Conservation (phyloP, 176 grass and related monocot species). For the Oryza coarctata region DNA sequence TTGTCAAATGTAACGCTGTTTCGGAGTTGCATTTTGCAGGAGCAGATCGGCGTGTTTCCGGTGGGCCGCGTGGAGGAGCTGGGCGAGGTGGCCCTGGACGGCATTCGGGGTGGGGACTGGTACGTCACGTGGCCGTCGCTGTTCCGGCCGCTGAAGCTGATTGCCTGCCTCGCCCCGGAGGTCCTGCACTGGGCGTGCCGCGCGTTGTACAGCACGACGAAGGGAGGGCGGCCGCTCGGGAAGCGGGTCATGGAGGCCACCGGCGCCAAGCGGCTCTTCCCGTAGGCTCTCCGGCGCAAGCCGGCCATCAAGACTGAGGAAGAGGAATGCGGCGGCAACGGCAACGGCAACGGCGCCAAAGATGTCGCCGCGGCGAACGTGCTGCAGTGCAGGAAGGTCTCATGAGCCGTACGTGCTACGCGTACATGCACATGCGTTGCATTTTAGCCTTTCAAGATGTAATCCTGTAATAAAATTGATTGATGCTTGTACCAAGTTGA, state of each 20-base stretch:
- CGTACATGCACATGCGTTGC: not conserved
- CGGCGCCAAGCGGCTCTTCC: conserved; percentile 21
- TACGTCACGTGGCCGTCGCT: conserved; percentile 55
- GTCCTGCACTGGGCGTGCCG: conserved; percentile 12
- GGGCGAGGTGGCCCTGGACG: conserved; percentile 26
- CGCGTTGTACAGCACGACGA: conserved; percentile 21
- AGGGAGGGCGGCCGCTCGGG: not conserved
- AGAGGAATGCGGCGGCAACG: not conserved
- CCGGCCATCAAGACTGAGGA: conserved; percentile 12
- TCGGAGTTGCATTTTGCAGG: not conserved
- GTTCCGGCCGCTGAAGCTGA: conserved; percentile 42
- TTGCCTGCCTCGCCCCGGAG: conserved; percentile 43
- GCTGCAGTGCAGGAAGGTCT: not conserved
- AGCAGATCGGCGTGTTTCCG: conserved; percentile 48
- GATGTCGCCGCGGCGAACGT: too few species aligned
- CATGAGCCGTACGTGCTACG: not conserved
- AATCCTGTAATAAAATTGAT: too few species aligned
- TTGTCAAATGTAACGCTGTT: too few species aligned
- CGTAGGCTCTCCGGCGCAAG: not conserved
- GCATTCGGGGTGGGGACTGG: conserved; percentile 35
- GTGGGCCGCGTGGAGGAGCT: conserved; percentile 48
- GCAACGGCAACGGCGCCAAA: too few species aligned
- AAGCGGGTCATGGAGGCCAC: conserved; percentile 36
- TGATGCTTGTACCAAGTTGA: too few species aligned
- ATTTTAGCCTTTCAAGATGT: not conserved